These are phyloP conservation scores for Talaromyces liani DNA, from an alignment of 495 filamentous ascomycete genomes.

Conservation along the genomic window DNA sequence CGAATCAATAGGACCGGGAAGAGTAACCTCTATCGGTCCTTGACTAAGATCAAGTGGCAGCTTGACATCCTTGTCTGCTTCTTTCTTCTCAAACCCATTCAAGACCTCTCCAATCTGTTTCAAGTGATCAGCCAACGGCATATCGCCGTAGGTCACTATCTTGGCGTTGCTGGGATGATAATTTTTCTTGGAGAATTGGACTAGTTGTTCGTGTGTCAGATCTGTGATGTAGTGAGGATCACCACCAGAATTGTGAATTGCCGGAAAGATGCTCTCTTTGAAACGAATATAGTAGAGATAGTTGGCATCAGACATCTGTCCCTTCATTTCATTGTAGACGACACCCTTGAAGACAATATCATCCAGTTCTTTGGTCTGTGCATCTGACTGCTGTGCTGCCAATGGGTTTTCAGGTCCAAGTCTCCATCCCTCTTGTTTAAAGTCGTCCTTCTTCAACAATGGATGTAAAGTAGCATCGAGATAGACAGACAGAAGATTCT, in stretches of 20 bases:
- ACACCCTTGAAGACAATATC: slow-evolving; percentile 93
- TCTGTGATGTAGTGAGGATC: slow-evolving; percentile 95
- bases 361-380: slow-evolving; percentile 24
- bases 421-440: slow-evolving; percentile 93
- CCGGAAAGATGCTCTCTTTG: slow-evolving; percentile 88
- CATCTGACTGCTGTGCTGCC: slow-evolving; percentile 36
- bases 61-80: slow-evolving; percentile 66
- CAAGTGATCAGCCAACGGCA: slow-evolving; percentile 75
- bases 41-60: slow-evolving; percentile 62
- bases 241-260: slow-evolving; percentile 91
- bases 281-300: slow-evolving; percentile 93
- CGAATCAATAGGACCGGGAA: slow-evolving; percentile 82
- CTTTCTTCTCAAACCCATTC: slow-evolving; percentile 58
- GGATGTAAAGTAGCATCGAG: slow-evolving; percentile 90
- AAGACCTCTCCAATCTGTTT: slow-evolving; percentile 67
- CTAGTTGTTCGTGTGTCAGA: slow-evolving; percentile 78
- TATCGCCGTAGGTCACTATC: slow-evolving; percentile 90
- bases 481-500: slow-evolving; percentile 93
- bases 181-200: slow-evolving; percentile 77
- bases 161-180: slow-evolving; percentile 97
- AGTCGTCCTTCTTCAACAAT: slow-evolving; percentile 81
- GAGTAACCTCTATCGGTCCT: slow-evolving; percentile 58
- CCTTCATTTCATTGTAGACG: slow-evolving; percentile 99
- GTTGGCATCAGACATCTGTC: slow-evolving; percentile 93
- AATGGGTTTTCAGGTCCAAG: slow-evolving; percentile 84